Percentiles rank a stretch among this genome's conserved stretches.
These are phyloP conservation scores for Rhynchosporium secalis DNA, from an alignment of 2,329 filamentous ascomycete genomes.

Conservation along the genomic window DNA sequence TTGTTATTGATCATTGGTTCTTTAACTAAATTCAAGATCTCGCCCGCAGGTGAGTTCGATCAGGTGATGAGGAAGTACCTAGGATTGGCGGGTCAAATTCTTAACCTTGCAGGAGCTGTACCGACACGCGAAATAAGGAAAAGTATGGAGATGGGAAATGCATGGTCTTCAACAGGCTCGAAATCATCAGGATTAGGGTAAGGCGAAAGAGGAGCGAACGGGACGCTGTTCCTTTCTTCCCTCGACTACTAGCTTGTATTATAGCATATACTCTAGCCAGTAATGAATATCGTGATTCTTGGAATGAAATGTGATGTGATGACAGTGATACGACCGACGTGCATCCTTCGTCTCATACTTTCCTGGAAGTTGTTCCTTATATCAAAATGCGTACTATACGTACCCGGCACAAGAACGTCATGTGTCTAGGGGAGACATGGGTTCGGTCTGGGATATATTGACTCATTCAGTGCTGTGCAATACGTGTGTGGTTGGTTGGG, in stretches of 20 bases:
- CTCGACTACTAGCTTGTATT: not conserved
- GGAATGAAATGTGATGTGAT: too few relatives aligned
- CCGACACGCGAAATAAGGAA: too few relatives aligned
- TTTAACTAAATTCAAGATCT: too few relatives aligned
- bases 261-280: too few relatives aligned
- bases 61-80: too few relatives aligned
- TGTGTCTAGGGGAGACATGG: not conserved
- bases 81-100: not conserved
- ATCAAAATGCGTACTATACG: not conserved
- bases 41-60: too few relatives aligned
- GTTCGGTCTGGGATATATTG: constrained; percentile 3
- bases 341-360: not conserved
- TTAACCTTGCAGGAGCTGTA: too few relatives aligned
- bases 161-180: too few relatives aligned
- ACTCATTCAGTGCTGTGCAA: not conserved
- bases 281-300: too few relatives aligned
- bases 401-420: not conserved
- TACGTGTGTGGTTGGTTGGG: not conserved
- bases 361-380: not conserved
- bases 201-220: not conserved
- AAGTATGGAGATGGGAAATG: too few relatives aligned
- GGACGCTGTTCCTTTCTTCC: not conserved
- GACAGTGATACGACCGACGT: too few relatives aligned
- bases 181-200: too few relatives aligned
- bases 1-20: not conserved